Percentiles rank a stretch among this genome's conserved stretches.
Evolutionary conservation across 768 basidiomycete species (phyloP).

Genomic region (Rhizopogon rudus): DNA sequence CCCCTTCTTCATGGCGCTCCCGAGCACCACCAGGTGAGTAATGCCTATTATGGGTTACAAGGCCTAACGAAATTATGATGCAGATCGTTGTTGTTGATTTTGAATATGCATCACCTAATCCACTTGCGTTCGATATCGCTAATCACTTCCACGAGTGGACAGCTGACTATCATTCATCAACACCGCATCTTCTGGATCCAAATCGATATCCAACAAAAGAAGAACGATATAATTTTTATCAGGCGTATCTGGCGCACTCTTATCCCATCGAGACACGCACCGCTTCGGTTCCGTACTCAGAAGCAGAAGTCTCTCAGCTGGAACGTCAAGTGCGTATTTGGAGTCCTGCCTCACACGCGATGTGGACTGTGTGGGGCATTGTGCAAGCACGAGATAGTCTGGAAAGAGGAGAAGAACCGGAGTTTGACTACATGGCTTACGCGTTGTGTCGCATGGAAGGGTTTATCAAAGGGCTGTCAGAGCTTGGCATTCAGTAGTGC

Average conservation of each 20-base stretch:
- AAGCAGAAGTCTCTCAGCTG: constrained; percentile 49
- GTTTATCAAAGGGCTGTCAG: constrained; percentile 53
- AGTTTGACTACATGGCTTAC: constrained; percentile 90
- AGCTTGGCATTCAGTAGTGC: constrained; percentile 31
- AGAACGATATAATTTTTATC: constrained; percentile 81
- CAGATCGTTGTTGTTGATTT: constrained; percentile 96
- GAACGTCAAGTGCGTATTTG: constrained; percentile 81
- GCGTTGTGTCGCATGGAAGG: constrained; percentile 61
- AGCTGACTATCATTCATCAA: constrained; percentile 74
- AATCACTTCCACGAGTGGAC: constrained; percentile 99
- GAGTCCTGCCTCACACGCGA: constrained; percentile 86
- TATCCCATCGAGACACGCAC: constrained; percentile 18
- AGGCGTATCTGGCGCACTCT: constrained; percentile 67
- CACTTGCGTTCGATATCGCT: constrained; percentile 92
- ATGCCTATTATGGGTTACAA: neutral
- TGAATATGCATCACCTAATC: constrained; percentile 92
- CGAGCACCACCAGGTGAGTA: constrained; percentile 70
- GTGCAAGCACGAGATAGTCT: constrained; percentile 82
- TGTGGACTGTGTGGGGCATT: constrained; percentile 95
- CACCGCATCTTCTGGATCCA: constrained; percentile 61
- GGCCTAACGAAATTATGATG: constrained; percentile 10
- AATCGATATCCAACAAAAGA: constrained; percentile 65
- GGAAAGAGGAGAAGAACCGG: constrained; percentile 55
- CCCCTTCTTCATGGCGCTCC: constrained; percentile 49
- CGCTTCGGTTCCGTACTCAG: constrained; percentile 16